Base-by-base conservation (phyloP, 2,329 filamentous ascomycete species). In the Colletotrichum eremochloae region DNA sequence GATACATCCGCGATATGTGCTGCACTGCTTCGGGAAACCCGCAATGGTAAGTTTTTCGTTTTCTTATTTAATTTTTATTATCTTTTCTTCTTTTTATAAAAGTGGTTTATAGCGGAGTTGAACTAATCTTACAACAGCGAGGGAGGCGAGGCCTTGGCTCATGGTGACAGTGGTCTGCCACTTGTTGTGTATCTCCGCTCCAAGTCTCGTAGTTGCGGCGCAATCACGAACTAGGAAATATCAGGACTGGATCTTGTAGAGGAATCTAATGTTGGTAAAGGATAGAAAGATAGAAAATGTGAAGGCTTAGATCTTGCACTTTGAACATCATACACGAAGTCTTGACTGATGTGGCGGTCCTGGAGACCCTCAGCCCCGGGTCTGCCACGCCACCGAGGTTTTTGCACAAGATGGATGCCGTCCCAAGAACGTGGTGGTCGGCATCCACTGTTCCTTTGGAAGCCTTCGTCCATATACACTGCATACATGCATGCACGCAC, bases 161-260 rank as follows among this genome's bases (percentile, higher is more conserved):
- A 58, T 42, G 55, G 55, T 24, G 55, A 58, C 15, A 58, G 55
- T 42, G 55, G 55, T 58, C 55, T 58, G 36, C 14, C 55, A 42
- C 55, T 58, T 58, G 55, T 58, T 20, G 55, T 58, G 20, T 58
- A 58, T 42, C 36, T 58, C 36, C 55, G 55, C 55, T 58, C 55
- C 24, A 58, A 38, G 55, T 58, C 55, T 58, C 55, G 55, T 12
- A 42, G 55, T 9, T 58, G 55, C 5, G 33, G n/a, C 15, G 55
- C 55, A 42, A 58, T 3, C 12, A 15, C 8, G 8, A 58, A 58
- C 55, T 58, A 58, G 36, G n/a, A 42, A 20, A 1, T 9, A 8
- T 58, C 20, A 15, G 5, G 36, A 29, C 9, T 42, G n/a, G 29
- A 58, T 42, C 55, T 42, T 58, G 31, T 42, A 42, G n/a, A 42